Evolutionary conservation across 768 basidiomycete genomes (phyloP).

Genomic region (Rhodotorula graminis): DNA sequence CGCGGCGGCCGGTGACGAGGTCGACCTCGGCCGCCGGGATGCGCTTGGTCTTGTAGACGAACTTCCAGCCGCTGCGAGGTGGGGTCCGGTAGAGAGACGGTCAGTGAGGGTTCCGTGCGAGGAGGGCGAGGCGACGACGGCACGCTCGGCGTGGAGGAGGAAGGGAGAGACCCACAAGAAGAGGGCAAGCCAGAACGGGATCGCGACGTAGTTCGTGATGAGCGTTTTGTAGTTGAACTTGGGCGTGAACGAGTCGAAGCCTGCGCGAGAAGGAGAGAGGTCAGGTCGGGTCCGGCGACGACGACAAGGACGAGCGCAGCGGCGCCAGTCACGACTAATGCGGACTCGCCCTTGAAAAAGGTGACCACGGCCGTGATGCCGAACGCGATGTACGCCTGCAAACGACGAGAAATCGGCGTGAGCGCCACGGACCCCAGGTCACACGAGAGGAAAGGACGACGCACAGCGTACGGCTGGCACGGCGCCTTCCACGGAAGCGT

Average conservation of each 20-base stretch:
- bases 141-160: slow-evolving; percentile 40
- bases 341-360: slow-evolving; percentile 40
- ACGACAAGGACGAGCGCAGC: too few species aligned
- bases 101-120: too few species aligned
- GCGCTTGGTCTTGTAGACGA: slow-evolving; percentile 34
- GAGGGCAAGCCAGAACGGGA: slow-evolving; percentile 10
- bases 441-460: too few species aligned
- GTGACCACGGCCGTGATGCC: slow-evolving; percentile 37
- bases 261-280: too few species aligned
- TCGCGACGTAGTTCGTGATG: slow-evolving; percentile 47
- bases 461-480: slow-evolving; percentile 52
- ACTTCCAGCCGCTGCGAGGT: slow-evolving; percentile 20
- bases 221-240: slow-evolving; percentile 30
- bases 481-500: slow-evolving; percentile 47
- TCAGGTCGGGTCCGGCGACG: too few species aligned
- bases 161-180: slow-evolving; percentile 37
- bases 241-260: slow-evolving; percentile 28
- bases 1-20: slow-evolving; percentile 35
- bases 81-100: background rate
- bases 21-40: slow-evolving; percentile 39
- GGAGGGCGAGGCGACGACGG: background rate
- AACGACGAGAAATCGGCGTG: too few species aligned
- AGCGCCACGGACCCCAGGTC: too few species aligned
- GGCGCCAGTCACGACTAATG: too few species aligned
- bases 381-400: background rate